Conservation (phyloP, 495 filamentous ascomycete genomes). For the Geoglossum glabrum region DNA sequence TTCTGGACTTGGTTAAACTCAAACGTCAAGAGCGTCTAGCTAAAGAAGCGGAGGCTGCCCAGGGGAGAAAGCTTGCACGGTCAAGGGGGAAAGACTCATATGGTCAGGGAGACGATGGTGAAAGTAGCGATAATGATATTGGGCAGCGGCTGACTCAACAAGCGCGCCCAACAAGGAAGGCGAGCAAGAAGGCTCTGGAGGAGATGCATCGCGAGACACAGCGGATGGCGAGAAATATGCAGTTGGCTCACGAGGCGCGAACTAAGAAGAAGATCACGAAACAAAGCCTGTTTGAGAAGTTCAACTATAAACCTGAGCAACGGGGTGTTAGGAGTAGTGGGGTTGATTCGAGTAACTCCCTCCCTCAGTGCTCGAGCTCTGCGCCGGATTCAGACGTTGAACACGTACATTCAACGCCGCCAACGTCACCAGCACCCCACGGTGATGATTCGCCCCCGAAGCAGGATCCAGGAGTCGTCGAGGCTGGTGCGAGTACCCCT, state of each 20-base stretch:
- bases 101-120: slow-evolving; percentile 26
- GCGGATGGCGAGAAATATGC: slow-evolving; percentile 71
- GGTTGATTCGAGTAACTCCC: slow-evolving; percentile 16
- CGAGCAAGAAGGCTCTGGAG: slow-evolving; percentile 89
- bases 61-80: slow-evolving; percentile 29
- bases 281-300: slow-evolving; percentile 61
- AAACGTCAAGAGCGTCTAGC: slow-evolving; percentile 51
- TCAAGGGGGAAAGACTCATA: slow-evolving; percentile 18
- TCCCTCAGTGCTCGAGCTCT: slow-evolving; percentile 19
- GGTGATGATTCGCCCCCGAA: slow-evolving; percentile 5
- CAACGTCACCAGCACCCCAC: slow-evolving; percentile 27
- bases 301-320: slow-evolving; percentile 29
- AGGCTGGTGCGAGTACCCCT: background rate
- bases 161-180: slow-evolving; percentile 55
- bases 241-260: slow-evolving; percentile 72
- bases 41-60: slow-evolving; percentile 34
- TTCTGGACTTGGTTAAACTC: slow-evolving; percentile 46
- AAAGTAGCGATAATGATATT: slow-evolving; percentile 18
- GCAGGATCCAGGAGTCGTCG: background rate
- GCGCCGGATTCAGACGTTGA: slow-evolving; percentile 26
- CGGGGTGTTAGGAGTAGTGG: background rate
- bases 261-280: slow-evolving; percentile 87
- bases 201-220: slow-evolving; percentile 90
- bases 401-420: slow-evolving; percentile 26
- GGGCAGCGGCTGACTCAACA: slow-evolving; percentile 41